These are phyloP conservation scores for Schwanniomyces yamadae DNA, from an alignment of 805 yeast genomes.

Conservation along the genomic window DNA sequence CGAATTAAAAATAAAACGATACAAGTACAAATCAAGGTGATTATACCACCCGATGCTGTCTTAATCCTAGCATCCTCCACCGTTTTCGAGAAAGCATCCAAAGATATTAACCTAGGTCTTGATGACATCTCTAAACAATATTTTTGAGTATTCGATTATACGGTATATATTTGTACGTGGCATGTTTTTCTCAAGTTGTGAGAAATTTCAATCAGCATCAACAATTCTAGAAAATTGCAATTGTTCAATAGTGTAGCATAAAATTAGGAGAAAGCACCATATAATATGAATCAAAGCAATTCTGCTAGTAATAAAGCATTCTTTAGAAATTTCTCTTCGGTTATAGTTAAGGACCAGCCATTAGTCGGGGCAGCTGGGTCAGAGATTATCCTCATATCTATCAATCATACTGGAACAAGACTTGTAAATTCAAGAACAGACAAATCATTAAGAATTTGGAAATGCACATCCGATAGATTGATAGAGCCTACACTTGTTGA, in stretches of 20 bases:
- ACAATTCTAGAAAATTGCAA: no score
- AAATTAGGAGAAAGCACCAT: background rate
- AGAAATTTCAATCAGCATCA: background rate
- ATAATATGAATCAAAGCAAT: slow-evolving; percentile 4
- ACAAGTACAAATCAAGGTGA: slow-evolving; percentile 68
- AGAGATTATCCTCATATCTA: slow-evolving; percentile 36
- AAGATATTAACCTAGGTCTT: slow-evolving; percentile 48
- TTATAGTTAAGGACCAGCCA: slow-evolving; percentile 14
- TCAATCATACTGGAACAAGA: slow-evolving; percentile 43
- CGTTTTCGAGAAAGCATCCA: slow-evolving; percentile 92
- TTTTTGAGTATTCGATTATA: background rate
- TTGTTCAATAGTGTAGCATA: no score
- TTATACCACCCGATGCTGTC: slow-evolving; percentile 87
- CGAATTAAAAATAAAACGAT: slow-evolving; percentile 61
- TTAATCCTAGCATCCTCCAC: slow-evolving; percentile 89
- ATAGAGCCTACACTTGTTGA: slow-evolving; percentile 41
- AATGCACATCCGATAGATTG: slow-evolving; percentile 22
- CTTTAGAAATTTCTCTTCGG: slow-evolving; percentile 21
- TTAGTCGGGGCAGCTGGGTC: slow-evolving; percentile 17
- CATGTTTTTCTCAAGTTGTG: slow-evolving; percentile 1
- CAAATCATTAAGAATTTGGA: slow-evolving; percentile 42
- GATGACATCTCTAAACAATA: slow-evolving; percentile 18
- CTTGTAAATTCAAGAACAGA: slow-evolving; percentile 46
- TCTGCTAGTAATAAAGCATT: slow-evolving; percentile 13
- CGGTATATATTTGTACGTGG: slow-evolving; percentile 1